Evolutionary conservation across 2,329 filamentous ascomycete species (phyloP).

Genomic region (Pseudocercospora macadamiae): DNA sequence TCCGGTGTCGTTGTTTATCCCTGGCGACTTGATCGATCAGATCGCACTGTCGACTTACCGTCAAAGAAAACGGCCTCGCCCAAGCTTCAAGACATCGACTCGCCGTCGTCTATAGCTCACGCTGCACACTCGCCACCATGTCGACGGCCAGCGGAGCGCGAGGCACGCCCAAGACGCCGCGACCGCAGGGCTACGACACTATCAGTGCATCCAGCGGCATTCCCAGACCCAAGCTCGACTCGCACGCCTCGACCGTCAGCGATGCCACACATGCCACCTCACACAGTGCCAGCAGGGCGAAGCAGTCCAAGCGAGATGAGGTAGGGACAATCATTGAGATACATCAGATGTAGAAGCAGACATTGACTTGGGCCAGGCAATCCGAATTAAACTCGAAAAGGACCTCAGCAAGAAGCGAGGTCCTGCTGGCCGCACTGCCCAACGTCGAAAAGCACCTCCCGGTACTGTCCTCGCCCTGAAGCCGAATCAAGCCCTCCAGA

Average conservation of each 20-base stretch:
- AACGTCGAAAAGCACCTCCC: conserved; percentile 89
- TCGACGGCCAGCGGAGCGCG: conserved; percentile 67
- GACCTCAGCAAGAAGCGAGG: conserved; percentile 98
- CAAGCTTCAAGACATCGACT: not conserved
- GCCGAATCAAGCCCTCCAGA: conserved; percentile 93
- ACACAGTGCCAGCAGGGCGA: conserved; percentile 90
- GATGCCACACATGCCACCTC: conserved; percentile 63
- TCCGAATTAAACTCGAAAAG: conserved; percentile 93
- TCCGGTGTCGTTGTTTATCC: conserved; percentile 3
- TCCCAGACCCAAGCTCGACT: conserved; percentile 69
- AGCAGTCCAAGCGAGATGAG: conserved; percentile 98
- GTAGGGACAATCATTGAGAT: conserved; percentile 53
- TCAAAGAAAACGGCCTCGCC: too few species aligned
- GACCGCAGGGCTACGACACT: conserved; percentile 53
- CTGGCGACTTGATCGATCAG: not conserved
- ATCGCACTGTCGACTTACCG: not conserved
- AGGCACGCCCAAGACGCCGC: conserved; percentile 67
- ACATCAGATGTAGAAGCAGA: not conserved
- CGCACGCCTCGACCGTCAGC: conserved; percentile 34
- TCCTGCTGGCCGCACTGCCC: conserved; percentile 73
- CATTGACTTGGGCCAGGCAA: conserved; percentile 60
- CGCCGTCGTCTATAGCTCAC: not conserved
- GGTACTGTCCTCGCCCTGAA: conserved; percentile 94
- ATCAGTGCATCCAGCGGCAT: conserved; percentile 65
- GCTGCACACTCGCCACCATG: conserved; percentile 53